phyloP scores from a whole-genome alignment of 352 stramenopile genomes.

The Elongisporangium undulatum region DNA sequence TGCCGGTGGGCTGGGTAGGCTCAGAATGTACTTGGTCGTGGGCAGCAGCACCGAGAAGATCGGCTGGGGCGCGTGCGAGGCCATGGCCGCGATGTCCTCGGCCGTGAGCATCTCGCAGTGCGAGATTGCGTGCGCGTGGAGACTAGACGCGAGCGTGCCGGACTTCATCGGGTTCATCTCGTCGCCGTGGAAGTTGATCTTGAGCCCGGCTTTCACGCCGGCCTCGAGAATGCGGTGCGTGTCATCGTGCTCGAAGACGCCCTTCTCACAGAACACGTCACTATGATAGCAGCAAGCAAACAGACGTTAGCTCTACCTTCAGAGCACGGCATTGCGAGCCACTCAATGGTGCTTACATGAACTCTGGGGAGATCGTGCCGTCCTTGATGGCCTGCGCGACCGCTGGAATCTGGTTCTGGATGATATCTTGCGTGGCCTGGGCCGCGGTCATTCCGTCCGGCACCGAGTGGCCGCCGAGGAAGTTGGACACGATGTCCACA shows the following conservation, averaged over 20 bases:
- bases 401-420: conserved; percentile 70
- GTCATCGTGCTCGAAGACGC: conserved; percentile 77
- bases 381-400: conserved; percentile 62
- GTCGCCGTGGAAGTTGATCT: conserved; percentile 85
- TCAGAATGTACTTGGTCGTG: conserved; percentile 83
- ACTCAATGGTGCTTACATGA: conserved; percentile 39
- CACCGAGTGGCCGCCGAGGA: conserved; percentile 71
- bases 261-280: conserved; percentile 85
- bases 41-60: conserved; percentile 76
- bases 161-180: conserved; percentile 75
- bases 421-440: conserved; percentile 61
- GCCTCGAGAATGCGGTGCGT: conserved; percentile 69
- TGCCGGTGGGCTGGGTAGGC: conserved; percentile 63
- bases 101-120: conserved; percentile 76
- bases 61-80: conserved; percentile 35
- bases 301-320: background rate
- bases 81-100: conserved; percentile 66
- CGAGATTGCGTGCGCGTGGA: conserved; percentile 62
- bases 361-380: conserved; percentile 69
- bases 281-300: conserved; percentile 6
- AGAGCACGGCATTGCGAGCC: background rate
- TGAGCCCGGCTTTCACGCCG: conserved; percentile 52
- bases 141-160: conserved; percentile 47
- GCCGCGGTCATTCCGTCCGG: conserved; percentile 64
- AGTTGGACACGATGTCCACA: conserved; percentile 79